These are phyloP conservation scores for Diaporthe eres DNA, from an alignment of 2,329 filamentous ascomycete genomes.

Conservation along the genomic window DNA sequence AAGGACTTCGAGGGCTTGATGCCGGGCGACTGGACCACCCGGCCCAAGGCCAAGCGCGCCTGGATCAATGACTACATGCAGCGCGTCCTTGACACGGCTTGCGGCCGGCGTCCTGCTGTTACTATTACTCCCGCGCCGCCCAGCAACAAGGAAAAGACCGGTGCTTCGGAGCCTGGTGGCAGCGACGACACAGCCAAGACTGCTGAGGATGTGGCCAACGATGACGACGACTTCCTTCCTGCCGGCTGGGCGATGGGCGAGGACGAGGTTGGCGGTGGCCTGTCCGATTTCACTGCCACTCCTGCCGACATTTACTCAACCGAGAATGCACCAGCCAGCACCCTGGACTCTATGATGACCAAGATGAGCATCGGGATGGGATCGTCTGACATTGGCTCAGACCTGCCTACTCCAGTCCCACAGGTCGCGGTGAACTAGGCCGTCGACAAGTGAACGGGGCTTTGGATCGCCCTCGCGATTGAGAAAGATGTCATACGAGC, in stretches of 20 bases:
- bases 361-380: not conserved
- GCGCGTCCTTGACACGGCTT: not conserved
- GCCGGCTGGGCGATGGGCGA: not conserved
- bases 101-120: not conserved
- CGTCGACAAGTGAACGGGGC: not conserved
- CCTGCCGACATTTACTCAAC: not conserved
- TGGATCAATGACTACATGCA: slow-evolving; percentile 1
- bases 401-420: not conserved
- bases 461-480: not conserved
- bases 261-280: not conserved
- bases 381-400: not conserved
- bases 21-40: not conserved
- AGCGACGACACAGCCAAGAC: not conserved
- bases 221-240: not conserved
- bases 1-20: not conserved
- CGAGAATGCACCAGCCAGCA: not conserved
- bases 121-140: not conserved
- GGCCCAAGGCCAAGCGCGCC: not conserved
- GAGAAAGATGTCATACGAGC: not conserved
- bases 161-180: no score
- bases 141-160: not conserved
- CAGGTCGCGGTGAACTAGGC: not conserved
- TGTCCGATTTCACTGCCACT: not conserved
- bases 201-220: not conserved
- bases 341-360: not conserved